A percentile compares a stretch with the other conserved stretches of the same genome.
These are phyloP conservation scores for Arthrobotrys musiformis DNA, from an alignment of 2,329 filamentous ascomycete species.

Conservation along the genomic window DNA sequence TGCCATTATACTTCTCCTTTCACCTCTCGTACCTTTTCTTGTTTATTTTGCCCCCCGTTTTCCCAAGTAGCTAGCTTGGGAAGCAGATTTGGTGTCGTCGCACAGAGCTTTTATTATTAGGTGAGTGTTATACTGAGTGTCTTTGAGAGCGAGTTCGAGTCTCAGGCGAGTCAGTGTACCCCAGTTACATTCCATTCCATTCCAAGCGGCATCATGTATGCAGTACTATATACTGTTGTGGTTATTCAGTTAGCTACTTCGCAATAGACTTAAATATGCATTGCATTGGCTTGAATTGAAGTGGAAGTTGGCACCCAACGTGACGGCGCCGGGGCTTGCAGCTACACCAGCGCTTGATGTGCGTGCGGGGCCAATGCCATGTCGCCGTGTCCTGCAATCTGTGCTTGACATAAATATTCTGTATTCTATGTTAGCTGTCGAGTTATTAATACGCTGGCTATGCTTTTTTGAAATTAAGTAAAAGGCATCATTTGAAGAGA, in stretches of 20 bases:
- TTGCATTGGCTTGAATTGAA: not conserved
- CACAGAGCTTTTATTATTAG: not conserved
- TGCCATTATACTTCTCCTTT: not conserved
- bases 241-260: not conserved
- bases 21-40: not conserved
- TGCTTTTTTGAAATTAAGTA: not conserved
- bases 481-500: not conserved
- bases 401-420: too few relatives aligned
- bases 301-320: not conserved
- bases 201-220: too few relatives aligned
- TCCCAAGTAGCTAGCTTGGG: too few relatives aligned
- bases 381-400: too few relatives aligned
- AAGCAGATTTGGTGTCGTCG: too few relatives aligned
- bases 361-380: too few relatives aligned
- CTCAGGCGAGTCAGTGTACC: too few relatives aligned
- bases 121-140: conserved; percentile 11
- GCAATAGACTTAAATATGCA: not conserved
- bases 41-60: too few relatives aligned
- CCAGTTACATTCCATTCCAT: too few relatives aligned
- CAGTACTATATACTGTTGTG: too few relatives aligned
- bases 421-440: too few relatives aligned
- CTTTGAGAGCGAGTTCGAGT: not conserved
- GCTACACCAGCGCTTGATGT: conserved; percentile 1
- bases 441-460: not conserved
- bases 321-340: conserved; percentile 1